Base-by-base conservation (phyloP, 2,329 filamentous ascomycete genomes). In the Beauveria sp. region DNA sequence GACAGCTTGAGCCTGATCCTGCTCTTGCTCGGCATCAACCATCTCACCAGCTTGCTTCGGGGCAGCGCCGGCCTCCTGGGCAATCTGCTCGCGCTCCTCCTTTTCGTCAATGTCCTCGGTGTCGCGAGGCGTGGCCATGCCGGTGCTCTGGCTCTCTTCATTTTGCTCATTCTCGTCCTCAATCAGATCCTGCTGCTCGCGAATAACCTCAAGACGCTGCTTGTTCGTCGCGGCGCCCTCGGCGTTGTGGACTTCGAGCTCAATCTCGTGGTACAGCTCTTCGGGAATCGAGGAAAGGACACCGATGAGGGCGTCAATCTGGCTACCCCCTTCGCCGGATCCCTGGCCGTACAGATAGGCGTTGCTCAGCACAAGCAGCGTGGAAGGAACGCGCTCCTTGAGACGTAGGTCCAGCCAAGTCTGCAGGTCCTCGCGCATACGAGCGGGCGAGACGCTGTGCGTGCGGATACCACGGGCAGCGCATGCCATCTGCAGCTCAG, bases 251-350 rank as follows among this genome's bases (percentile, higher is more conserved):
- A 99, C 92, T 78, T 99, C 94, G 37, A 99, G 88, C 77, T 97
- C 94, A 65, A 99, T 97, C 80, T 99, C 94, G 81, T 99, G 94
- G 90, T 96, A 99, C 46, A 99, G 83, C 75, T 99, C 94, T 76
- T 99, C 94, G 3, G 94, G 94, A 64, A 99, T 97, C 63, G 90
- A 92, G 46, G 91, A 96, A 46, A 99, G 80, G 5, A 99, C 94
- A 60, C 92, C 90, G 63, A 92, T 91, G 54, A 99, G 84, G 0
- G 94, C 92, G 67, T 97, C 92, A 62, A 99, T 92, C 77, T 97
- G 93, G 64, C 85, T 90, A 37, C 89, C 86, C 69, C 94, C 90
- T 70, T 96, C 91, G 54, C 93, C 90, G 68, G 92, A 92, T 63
- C 89, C 87, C 69, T 96, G 90, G 43, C 89, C 87, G 76, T 99